Percentiles rank a stretch among this genome's conserved stretches.
Evolutionary conservation across 148 eudicot species (phyloP).

Genomic region (Diospyros kaki): DNA sequence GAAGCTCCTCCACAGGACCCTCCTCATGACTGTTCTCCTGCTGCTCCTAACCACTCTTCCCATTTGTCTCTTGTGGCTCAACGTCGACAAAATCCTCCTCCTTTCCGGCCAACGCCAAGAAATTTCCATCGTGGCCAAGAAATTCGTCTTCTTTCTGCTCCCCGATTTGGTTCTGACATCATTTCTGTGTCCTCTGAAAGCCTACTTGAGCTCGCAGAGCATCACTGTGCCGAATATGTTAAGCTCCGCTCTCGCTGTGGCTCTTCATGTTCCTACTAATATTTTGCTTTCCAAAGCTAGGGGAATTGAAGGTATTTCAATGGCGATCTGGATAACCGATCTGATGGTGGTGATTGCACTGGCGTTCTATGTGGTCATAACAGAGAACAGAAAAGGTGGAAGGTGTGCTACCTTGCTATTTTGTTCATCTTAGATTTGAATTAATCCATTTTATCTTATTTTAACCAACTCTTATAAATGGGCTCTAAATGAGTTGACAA

Average conservation of each 20-base stretch:
- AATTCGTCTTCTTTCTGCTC: constrained; percentile 50
- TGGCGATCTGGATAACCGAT: constrained; percentile 70
- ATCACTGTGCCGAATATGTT: constrained; percentile 60
- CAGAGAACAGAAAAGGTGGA: constrained; percentile 43
- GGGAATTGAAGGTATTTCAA: constrained; percentile 71
- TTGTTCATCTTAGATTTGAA: too few species aligned
- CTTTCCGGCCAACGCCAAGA: constrained; percentile 66
- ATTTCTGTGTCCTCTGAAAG: constrained; percentile 61
- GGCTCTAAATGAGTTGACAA: too few species aligned
- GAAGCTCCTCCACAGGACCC: constrained; percentile 75
- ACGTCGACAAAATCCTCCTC: constrained; percentile 52
- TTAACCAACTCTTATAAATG: too few species aligned
- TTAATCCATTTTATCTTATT: too few species aligned
- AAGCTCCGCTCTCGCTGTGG: constrained; percentile 49
- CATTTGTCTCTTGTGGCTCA: constrained; percentile 67
- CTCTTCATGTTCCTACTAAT: constrained; percentile 62
- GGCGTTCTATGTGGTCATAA: constrained; percentile 24
- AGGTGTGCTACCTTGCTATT: constrained; percentile 8
- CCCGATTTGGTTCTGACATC: constrained; percentile 68
- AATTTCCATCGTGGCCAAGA: constrained; percentile 44
- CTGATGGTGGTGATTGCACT: constrained; percentile 38
- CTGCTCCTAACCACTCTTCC: constrained; percentile 48
- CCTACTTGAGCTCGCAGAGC: constrained; percentile 76
- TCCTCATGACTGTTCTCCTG: constrained; percentile 53
- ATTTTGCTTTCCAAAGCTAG: constrained; percentile 42